Conservation (phyloP, 2,329 filamentous ascomycete species). For the Xylaria sp. region DNA sequence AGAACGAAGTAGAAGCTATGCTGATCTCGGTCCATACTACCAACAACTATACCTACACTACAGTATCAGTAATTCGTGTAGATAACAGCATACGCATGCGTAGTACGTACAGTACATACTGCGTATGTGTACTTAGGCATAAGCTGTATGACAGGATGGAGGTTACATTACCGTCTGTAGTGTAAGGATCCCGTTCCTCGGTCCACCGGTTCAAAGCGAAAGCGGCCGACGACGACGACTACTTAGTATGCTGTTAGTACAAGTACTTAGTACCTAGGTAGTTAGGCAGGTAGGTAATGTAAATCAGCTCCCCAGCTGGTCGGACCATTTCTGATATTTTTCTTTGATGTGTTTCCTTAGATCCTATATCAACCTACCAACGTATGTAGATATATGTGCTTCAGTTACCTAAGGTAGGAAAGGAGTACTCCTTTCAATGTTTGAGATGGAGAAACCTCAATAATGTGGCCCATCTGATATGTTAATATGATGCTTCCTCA, state of each 20-base stretch:
- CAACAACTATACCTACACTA: neutral
- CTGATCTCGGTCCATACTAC: neutral
- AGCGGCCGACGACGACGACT: too few relatives aligned
- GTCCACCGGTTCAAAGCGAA: neutral
- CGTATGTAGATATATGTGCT: too few relatives aligned
- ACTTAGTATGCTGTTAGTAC: too few relatives aligned
- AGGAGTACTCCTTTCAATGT: neutral
- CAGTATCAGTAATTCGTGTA: too few relatives aligned
- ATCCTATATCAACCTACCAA: too few relatives aligned
- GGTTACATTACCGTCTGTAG: neutral
- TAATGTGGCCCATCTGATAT: neutral
- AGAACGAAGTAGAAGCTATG: neutral
- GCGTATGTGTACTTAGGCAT: slow-evolving; percentile 1
- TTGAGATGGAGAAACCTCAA: neutral
- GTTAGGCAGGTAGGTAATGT: too few relatives aligned
- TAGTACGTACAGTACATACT: neutral
- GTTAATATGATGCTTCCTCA: too few relatives aligned
- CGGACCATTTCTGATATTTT: too few relatives aligned
- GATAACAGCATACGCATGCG: slow-evolving; percentile 17
- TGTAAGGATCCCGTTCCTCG: slow-evolving; percentile 4
- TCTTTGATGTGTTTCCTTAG: too few relatives aligned
- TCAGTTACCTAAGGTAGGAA: too few relatives aligned
- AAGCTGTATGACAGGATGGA: neutral
- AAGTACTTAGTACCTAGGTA: too few relatives aligned
- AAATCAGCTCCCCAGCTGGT: too few relatives aligned